These are phyloP conservation scores for Dispira simplex DNA, from an alignment of 192 early-diverging fungal genomes.

Conservation along the genomic window DNA sequence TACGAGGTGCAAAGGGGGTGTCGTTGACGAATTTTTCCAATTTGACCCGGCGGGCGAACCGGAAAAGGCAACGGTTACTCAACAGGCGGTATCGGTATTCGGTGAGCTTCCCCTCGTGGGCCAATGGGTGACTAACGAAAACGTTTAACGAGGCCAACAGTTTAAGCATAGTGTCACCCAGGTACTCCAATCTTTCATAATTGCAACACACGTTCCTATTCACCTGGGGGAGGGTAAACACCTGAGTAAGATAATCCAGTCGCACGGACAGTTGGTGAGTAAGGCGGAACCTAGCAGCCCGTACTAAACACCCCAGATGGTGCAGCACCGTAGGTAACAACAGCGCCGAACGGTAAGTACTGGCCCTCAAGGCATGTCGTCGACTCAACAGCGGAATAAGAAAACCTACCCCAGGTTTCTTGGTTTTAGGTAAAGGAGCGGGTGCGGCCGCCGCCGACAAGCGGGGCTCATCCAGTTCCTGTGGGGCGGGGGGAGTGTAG, in stretches of 20 bases:
- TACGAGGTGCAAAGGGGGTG: conserved; percentile 38
- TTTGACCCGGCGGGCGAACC: conserved; percentile 28
- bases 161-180: conserved; percentile 86
- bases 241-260: conserved; percentile 34
- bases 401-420: too few relatives aligned
- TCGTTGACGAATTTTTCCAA: conserved; percentile 45
- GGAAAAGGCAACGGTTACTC: conserved; percentile 56
- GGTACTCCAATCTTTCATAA: conserved; percentile 79
- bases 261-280: conserved; percentile 22
- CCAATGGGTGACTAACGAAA: conserved; percentile 55
- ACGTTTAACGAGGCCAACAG: conserved; percentile 51
- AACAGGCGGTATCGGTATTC: conserved; percentile 50
- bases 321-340: conserved; percentile 46
- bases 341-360: conserved; percentile 4
- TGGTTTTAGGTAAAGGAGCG: too few relatives aligned
- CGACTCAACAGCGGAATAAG: not conserved
- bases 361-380: not conserved
- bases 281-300: conserved; percentile 25
- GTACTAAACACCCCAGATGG: conserved; percentile 39
- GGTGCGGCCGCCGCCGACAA: too few relatives aligned
- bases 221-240: conserved; percentile 45
- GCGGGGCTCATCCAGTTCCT: too few relatives aligned
- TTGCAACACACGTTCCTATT: conserved; percentile 45
- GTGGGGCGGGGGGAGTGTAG: too few relatives aligned
- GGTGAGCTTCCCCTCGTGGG: conserved; percentile 72